Evolutionary conservation across 2,329 filamentous ascomycete genomes (phyloP).

Genomic region (Nemania abortiva): DNA sequence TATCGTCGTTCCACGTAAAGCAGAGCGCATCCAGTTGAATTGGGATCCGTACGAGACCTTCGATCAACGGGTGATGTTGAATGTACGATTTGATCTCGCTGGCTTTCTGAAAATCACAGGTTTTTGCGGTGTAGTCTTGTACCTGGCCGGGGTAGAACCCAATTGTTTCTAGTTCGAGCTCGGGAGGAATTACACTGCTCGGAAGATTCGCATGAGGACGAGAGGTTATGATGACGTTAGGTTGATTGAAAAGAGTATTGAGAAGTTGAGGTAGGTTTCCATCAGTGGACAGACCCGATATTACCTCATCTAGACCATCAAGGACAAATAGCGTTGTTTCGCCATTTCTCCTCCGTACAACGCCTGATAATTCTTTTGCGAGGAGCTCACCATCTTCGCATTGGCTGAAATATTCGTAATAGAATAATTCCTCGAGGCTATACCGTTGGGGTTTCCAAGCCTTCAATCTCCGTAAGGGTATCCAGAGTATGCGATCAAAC

Average conservation of each 20-base stretch:
- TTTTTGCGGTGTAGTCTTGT: constrained; percentile 44
- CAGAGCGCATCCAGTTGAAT: constrained; percentile 1
- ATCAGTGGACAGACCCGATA: background rate
- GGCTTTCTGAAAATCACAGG: constrained; percentile 9
- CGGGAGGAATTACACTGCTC: constrained; percentile 2
- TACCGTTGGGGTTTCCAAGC: background rate
- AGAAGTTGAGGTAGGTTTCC: background rate
- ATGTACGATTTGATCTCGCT: constrained; percentile 52
- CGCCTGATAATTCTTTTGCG: background rate
- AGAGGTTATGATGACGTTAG: constrained; percentile 56
- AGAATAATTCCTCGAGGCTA: background rate
- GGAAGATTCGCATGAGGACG: constrained; percentile 48
- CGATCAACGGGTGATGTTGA: constrained; percentile 49
- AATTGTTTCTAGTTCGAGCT: constrained; percentile 56
- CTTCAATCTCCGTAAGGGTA: constrained; percentile 11
- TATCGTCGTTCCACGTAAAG: background rate
- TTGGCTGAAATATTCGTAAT: background rate
- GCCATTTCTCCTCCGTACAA: background rate
- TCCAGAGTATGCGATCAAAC: constrained; percentile 14
- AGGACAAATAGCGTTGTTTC: constrained; percentile 52
- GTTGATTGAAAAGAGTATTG: constrained; percentile 38
- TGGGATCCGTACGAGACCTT: constrained; percentile 33
- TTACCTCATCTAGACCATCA: constrained; percentile 59
- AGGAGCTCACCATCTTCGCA: constrained; percentile 42
- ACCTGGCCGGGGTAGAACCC: constrained; percentile 56